Conservation (phyloP, 371 early-diverging fungal genomes). For the Syncephalastrum monosporum region DNA sequence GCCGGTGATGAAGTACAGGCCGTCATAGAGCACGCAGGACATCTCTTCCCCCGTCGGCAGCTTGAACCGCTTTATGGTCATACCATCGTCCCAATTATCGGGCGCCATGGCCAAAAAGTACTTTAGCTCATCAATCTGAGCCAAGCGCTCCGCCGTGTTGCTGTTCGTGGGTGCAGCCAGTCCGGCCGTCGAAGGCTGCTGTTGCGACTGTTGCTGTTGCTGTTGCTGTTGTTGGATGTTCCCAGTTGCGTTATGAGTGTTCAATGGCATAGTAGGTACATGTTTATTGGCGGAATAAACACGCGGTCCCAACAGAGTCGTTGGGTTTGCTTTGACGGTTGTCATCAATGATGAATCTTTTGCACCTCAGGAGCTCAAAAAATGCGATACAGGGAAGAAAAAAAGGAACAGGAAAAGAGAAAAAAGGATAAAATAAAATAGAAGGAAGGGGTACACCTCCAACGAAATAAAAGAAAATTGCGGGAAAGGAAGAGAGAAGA, state of each 20-base stretch:
- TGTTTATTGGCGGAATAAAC: constrained; percentile 4
- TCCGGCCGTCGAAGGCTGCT: constrained; percentile 4
- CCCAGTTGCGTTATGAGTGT: neutral
- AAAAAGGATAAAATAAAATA: constrained; percentile 9
- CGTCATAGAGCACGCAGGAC: constrained; percentile 91
- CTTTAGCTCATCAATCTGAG: constrained; percentile 55
- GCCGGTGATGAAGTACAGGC: constrained; percentile 92
- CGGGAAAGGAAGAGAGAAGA: constrained; percentile 2
- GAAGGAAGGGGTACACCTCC: constrained; percentile 9
- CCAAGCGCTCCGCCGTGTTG: constrained; percentile 28
- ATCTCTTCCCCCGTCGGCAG: constrained; percentile 86
- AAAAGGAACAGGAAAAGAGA: constrained; percentile 10
- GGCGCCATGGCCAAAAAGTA: constrained; percentile 62
- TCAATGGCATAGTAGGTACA: constrained; percentile 1
- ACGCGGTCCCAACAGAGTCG: no score
- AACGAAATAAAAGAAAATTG: constrained; percentile 8
- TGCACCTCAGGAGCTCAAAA: constrained; percentile 8
- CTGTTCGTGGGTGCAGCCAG: constrained; percentile 25
- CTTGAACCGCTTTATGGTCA: constrained; percentile 62
- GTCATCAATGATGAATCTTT: constrained; percentile 20
- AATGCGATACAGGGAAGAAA: constrained; percentile 6
- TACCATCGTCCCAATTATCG: constrained; percentile 52
- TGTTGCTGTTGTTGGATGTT: constrained; percentile 13
- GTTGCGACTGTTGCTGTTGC: constrained; percentile 7
- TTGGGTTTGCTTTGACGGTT: constrained; percentile 14